Evolutionary conservation across 1,284 basidiomycete species (phyloP), one percentile per base, ranked within the genome.

Genomic region (Ustilago esculenta): DNA sequence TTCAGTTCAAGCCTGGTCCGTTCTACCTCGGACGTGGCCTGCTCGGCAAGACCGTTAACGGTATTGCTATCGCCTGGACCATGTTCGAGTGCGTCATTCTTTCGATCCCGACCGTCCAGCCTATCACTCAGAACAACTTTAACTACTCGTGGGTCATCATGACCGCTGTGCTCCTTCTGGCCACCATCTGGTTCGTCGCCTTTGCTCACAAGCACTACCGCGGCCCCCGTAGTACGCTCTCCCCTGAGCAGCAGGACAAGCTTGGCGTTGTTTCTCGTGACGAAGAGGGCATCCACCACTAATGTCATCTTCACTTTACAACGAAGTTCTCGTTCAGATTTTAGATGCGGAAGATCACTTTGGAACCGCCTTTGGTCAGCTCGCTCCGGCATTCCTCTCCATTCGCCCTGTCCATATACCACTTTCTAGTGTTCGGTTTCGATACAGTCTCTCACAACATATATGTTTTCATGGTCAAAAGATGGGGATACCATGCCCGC

Each of bases 1-100:
- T 94, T 32, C 56, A 70, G 56, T 93, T 91, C 85, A 89, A 88
- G 79, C 91, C 92, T 1, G 92, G 92, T n/a, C 92, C 92, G 17
- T 94, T 92, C 84, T 90, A 88, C 80, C 88, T 93, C 85, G 92
- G 92, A 20, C 84, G 87, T 48, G 91, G 90, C 0, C 45, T 85
- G 57, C 80, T 92, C 18, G 90, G 90, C 3, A 86, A 85, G 83
- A 75, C 85, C 14, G 86, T 86, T 69, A 92, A 92, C 77, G 61
- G 85, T 18, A 86, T 86, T 45, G 91, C 90, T 69, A 87, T 92
- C 39, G 42, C 82, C 23, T 85, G 84, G 83, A 84, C 84, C 23
- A 33, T 72, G 5, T 83, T 84, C 52, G 83, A 83, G 50, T 73
- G 71, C 64, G 65, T 57, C 33, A 53, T 79, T 43, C 66, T 80